These are phyloP conservation scores for Trichoderma cornu-damae DNA, from an alignment of 2,329 filamentous ascomycete genomes.

Conservation along the genomic window DNA sequence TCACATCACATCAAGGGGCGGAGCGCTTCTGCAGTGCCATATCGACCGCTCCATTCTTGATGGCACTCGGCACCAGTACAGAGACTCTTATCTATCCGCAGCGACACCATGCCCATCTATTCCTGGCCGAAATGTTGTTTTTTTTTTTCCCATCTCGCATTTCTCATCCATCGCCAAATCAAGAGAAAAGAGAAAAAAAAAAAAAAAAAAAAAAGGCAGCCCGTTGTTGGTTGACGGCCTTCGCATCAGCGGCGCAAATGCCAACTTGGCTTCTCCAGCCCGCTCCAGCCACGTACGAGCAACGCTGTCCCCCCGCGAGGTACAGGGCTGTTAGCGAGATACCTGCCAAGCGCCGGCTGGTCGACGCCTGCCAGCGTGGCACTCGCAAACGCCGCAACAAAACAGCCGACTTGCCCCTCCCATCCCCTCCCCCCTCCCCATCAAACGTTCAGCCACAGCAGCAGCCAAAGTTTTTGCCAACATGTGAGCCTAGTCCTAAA, in stretches of 20 bases:
- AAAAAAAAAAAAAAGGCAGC: background rate
- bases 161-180: background rate
- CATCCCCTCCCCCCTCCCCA: background rate
- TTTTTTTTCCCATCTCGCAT: background rate
- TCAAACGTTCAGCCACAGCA: conserved; percentile 10
- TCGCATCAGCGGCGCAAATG: conserved; percentile 11
- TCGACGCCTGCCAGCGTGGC: background rate
- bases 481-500: conserved; percentile 13
- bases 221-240: background rate
- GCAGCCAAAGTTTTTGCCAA: background rate
- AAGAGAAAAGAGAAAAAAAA: too few species aligned
- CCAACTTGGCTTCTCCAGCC: background rate
- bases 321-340: background rate
- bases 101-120: too few species aligned
- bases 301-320: background rate
- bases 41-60: background rate
- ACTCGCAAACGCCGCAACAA: conserved; percentile 11
- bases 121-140: too few species aligned
- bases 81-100: too few species aligned
- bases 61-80: background rate
- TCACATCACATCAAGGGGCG: conserved; percentile 3
- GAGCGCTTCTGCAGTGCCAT: conserved; percentile 4
- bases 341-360: background rate
- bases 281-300: background rate
- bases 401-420: conserved; percentile 8